phyloP scores from a whole-genome alignment of 2,329 filamentous ascomycete species.

The Bretziella fagacearum region DNA sequence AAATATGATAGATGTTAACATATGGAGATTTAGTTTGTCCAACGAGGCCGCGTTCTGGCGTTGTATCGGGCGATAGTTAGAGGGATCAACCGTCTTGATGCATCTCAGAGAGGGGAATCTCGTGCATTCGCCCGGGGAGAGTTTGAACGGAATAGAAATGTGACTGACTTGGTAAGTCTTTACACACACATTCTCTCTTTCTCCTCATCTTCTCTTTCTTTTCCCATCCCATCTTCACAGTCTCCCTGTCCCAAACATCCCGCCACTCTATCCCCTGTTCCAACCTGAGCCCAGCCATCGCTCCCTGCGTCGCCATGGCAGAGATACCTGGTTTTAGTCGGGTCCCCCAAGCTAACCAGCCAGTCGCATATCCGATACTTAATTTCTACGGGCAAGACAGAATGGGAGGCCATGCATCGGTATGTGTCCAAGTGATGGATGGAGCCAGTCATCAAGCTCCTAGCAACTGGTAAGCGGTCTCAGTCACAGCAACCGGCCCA shows the following conservation, averaged over 20 bases:
- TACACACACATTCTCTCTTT: too few species aligned
- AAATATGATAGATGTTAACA: neutral
- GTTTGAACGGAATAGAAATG: constrained; percentile 40
- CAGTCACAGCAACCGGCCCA: too few species aligned
- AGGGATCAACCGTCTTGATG: constrained; percentile 37
- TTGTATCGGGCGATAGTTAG: constrained; percentile 43
- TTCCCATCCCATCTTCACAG: too few species aligned
- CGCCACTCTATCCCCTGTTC: too few species aligned
- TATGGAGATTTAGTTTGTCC: constrained; percentile 33
- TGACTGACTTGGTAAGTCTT: constrained; percentile 40
- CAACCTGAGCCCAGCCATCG: too few species aligned
- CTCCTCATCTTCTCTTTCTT: neutral
- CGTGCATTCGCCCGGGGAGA: constrained; percentile 40
- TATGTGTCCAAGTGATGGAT: constrained; percentile 32
- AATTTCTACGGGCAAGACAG: constrained; percentile 45
- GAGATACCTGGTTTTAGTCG: too few species aligned
- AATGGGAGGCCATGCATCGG: constrained; percentile 46
- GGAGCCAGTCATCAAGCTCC: neutral
- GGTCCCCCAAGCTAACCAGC: neutral
- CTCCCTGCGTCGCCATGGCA: too few species aligned
- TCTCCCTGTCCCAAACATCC: too few species aligned
- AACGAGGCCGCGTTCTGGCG: constrained; percentile 35
- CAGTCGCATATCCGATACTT: constrained; percentile 46
- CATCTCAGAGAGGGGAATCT: constrained; percentile 36
- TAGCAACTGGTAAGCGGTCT: too few species aligned